A percentile compares a stretch with the other conserved stretches of the same genome.
phyloP scores from a whole-genome alignment of 495 filamentous ascomycete species.

The Podospora didyma region DNA sequence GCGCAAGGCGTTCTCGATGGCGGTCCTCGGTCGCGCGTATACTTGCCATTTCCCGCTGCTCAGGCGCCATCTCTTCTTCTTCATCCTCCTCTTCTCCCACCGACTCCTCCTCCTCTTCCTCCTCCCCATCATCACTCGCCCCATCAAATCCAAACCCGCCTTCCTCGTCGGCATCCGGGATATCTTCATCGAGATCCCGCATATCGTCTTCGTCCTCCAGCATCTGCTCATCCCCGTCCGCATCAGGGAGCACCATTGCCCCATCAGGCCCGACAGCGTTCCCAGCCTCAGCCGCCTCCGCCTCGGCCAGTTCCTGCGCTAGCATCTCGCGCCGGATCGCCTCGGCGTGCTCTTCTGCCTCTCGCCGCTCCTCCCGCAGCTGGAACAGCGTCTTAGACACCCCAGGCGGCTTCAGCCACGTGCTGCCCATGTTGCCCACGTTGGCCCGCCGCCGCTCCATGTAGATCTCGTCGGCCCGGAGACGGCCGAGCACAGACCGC shows the following conservation, averaged over 20 bases:
- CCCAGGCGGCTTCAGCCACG: constrained; percentile 77
- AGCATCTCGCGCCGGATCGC: constrained; percentile 64
- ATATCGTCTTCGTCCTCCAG: constrained; percentile 26
- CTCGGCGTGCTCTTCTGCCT: constrained; percentile 74
- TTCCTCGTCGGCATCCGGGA: constrained; percentile 59
- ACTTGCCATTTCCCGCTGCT: constrained; percentile 28
- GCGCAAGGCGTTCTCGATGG: constrained; percentile 43
- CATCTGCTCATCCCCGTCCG: constrained; percentile 16
- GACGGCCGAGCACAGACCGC: constrained; percentile 53
- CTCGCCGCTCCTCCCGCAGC: constrained; percentile 71
- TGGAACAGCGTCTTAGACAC: constrained; percentile 72
- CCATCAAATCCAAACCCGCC: constrained; percentile 43
- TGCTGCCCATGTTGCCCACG: constrained; percentile 68
- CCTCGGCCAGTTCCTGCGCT: constrained; percentile 59
- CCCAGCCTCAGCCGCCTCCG: constrained; percentile 41
- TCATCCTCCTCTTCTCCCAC: constrained; percentile 26
- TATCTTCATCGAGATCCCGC: constrained; percentile 61
- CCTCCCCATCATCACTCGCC: constrained; percentile 36
- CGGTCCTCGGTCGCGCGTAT: constrained; percentile 38
- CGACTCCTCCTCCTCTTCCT: constrained; percentile 27
- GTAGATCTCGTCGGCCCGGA: constrained; percentile 64
- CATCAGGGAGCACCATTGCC: constrained; percentile 45
- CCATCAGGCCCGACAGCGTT: constrained; percentile 27
- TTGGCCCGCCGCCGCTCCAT: constrained; percentile 64
- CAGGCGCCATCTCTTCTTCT: constrained; percentile 22